Conservation (phyloP, 2,329 filamentous ascomycete species). For the Scopulariopsis brevicaulis region DNA sequence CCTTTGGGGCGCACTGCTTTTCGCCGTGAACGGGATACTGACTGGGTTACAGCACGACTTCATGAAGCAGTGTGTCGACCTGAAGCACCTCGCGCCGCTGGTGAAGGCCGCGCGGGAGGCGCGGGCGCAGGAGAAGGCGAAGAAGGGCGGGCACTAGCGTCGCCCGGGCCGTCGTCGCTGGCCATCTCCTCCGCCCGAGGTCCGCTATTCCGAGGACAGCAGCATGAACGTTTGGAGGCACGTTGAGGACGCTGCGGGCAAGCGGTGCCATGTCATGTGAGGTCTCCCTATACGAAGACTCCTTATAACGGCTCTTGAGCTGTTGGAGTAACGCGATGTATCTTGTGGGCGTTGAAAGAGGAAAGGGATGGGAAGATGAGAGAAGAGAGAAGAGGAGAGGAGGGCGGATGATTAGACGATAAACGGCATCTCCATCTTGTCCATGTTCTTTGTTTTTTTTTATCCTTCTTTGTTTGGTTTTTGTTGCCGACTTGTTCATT, state of each 20-base stretch:
- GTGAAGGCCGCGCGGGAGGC: slow-evolving; percentile 79
- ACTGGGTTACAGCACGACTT: slow-evolving; percentile 54
- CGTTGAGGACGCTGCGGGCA: background rate
- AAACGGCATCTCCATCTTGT: background rate
- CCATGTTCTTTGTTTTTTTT: background rate
- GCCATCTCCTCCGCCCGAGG: background rate
- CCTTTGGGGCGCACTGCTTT: slow-evolving; percentile 15
- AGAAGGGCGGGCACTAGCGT: slow-evolving; percentile 31
- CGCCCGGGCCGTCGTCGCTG: background rate
- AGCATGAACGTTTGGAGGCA: background rate
- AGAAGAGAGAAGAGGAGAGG: background rate
- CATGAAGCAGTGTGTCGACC: slow-evolving; percentile 64
- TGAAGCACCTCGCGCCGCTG: slow-evolving; percentile 71
- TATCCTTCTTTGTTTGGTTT: background rate
- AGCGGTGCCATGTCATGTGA: background rate
- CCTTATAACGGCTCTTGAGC: background rate
- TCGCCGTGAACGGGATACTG: background rate
- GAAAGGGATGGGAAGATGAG: background rate
- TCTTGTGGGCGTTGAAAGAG: background rate
- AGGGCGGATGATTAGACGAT: background rate
- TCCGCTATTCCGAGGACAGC: background rate
- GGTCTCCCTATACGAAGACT: background rate
- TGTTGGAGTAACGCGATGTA: background rate
- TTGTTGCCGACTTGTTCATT: background rate
- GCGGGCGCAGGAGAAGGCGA: slow-evolving; percentile 72